Evolutionary conservation across 306 rosid genomes (phyloP).

Genomic region (Sicyos baderoa): DNA sequence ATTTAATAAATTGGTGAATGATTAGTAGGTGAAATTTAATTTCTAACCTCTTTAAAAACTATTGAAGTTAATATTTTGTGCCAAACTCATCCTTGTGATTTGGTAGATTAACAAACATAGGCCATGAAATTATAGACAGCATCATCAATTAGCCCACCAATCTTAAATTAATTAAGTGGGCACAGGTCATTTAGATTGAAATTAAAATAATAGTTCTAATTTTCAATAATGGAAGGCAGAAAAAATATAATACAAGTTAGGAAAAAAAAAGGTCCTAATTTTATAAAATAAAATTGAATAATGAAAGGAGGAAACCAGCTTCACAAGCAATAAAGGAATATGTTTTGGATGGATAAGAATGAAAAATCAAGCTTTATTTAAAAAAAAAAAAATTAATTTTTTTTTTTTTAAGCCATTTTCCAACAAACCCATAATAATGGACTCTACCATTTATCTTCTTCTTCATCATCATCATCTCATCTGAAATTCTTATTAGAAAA

Average conservation of each 20-base stretch:
- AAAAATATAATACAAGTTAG: background rate
- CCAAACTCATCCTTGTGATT: background rate
- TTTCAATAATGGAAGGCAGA: slow-evolving; percentile 14
- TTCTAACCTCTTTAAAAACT: background rate
- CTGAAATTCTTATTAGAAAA: background rate
- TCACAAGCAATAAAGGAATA: slow-evolving; percentile 17
- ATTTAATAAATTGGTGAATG: background rate
- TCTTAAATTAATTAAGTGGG: slow-evolving; percentile 1
- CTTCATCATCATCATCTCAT: background rate
- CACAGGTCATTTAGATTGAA: background rate
- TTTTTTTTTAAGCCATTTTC: background rate
- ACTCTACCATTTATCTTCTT: background rate
- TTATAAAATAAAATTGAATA: background rate
- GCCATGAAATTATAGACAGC: background rate
- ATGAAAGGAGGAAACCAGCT: slow-evolving; percentile 12
- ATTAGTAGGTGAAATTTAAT: background rate
- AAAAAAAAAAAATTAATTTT: background rate
- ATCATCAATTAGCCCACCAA: background rate
- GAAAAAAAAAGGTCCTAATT: background rate
- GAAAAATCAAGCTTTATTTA: background rate
- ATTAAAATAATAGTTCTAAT: background rate
- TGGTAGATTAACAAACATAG: slow-evolving; percentile 1
- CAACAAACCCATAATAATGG: slow-evolving; percentile 4
- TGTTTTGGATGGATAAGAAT: slow-evolving; percentile 19
- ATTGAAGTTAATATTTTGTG: background rate